Evolutionary conservation across 1,139 yeast species (phyloP).

Genomic region (Kurtzmaniella quercitrusa): DNA sequence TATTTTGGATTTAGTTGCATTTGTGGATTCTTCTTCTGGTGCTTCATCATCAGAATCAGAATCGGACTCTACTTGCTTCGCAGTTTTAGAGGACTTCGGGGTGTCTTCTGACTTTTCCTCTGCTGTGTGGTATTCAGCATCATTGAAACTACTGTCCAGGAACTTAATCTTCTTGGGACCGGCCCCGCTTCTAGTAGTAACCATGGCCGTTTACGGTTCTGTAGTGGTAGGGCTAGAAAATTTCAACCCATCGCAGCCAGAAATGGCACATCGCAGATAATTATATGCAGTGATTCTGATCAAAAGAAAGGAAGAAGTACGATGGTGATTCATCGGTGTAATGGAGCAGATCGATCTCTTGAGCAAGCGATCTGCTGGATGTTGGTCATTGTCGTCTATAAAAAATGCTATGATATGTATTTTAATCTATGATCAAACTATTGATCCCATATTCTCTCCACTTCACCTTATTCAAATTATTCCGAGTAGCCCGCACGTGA

Average conservation of each 20-base stretch:
- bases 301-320: no score
- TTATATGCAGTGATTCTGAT: background rate
- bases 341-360: no score
- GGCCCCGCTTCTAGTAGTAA: constrained; percentile 20
- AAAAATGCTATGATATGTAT: no score
- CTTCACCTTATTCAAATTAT: constrained; percentile 23
- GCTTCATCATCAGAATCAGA: constrained; percentile 38
- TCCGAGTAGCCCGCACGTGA: constrained; percentile 17
- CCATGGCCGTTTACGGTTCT: constrained; percentile 14
- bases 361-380: no score
- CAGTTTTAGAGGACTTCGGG: constrained; percentile 11
- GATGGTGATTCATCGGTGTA: no score
- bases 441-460: constrained; percentile 40
- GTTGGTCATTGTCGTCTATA: no score
- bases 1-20: constrained; percentile 24
- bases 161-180: constrained; percentile 21
- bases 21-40: constrained; percentile 43
- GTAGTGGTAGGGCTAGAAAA: background rate
- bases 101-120: constrained; percentile 14
- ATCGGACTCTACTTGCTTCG: constrained; percentile 16
- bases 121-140: constrained; percentile 16
- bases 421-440: constrained; percentile 7
- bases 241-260: background rate
- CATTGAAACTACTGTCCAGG: constrained; percentile 19
- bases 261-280: background rate